phyloP scores from a whole-genome alignment of 257 asterid genomes.

The Lycium barbarum region DNA sequence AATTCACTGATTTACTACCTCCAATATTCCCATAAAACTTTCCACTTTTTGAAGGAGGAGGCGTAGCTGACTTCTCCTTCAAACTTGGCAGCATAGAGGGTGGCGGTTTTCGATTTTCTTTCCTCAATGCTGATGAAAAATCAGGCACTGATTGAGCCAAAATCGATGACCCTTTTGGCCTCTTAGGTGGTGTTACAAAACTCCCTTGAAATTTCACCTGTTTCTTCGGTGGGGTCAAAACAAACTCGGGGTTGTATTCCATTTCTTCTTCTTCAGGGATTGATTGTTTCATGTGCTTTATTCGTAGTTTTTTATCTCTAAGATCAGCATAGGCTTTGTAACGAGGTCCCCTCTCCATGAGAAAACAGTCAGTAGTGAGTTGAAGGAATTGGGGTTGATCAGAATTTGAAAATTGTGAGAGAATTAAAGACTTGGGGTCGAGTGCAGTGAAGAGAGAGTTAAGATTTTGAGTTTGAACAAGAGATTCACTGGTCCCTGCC shows the following conservation, averaged over 20 bases:
- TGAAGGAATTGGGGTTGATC: constrained; percentile 59
- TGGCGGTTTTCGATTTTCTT: constrained; percentile 86
- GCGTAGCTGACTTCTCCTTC: constrained; percentile 63
- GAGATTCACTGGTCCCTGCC: constrained; percentile 60
- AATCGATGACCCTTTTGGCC: constrained; percentile 55
- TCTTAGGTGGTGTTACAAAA: constrained; percentile 60
- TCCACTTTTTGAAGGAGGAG: constrained; percentile 62
- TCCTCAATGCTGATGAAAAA: constrained; percentile 74
- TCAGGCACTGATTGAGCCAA: constrained; percentile 90
- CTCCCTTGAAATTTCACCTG: constrained; percentile 66
- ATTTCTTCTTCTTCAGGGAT: constrained; percentile 25
- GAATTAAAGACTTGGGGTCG: constrained; percentile 62
- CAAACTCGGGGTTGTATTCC: neutral
- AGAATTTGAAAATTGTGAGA: constrained; percentile 66
- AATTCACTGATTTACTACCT: constrained; percentile 75
- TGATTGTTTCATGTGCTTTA: constrained; percentile 42
- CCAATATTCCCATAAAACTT: constrained; percentile 49
- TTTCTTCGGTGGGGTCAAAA: constrained; percentile 71
- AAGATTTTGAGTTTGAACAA: constrained; percentile 42
- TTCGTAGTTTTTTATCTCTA: constrained; percentile 61
- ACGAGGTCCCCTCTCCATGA: constrained; percentile 80
- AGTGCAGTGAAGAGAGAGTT: constrained; percentile 54
- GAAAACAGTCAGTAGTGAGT: constrained; percentile 53
- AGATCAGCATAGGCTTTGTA: constrained; percentile 82
- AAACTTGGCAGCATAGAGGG: constrained; percentile 49